Percentiles rank a stretch among this genome's conserved stretches.
phyloP scores from a whole-genome alignment of 2,329 filamentous ascomycete species.

The Fusarium verrucosum region DNA sequence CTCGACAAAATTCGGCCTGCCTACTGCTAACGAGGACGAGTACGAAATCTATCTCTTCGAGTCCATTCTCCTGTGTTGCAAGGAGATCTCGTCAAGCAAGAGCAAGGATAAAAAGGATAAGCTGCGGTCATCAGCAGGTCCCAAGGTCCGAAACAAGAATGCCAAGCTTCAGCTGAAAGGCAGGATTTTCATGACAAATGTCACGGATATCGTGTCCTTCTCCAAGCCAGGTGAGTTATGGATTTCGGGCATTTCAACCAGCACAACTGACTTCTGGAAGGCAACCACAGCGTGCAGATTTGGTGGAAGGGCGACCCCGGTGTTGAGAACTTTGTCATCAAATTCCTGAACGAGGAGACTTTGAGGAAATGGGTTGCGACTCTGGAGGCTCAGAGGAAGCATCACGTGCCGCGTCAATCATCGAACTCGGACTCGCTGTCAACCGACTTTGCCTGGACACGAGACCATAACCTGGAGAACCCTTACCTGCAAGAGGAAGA shows the following conservation, averaged over 20 bases:
- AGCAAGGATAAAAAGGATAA: constrained; percentile 79
- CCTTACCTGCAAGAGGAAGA: constrained; percentile 74
- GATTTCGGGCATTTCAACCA: neutral
- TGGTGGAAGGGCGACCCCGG: constrained; percentile 98
- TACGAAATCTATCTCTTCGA: constrained; percentile 99
- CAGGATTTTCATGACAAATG: constrained; percentile 98
- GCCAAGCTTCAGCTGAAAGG: constrained; percentile 94
- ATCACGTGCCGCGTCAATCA: constrained; percentile 61
- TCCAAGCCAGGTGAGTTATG: constrained; percentile 79
- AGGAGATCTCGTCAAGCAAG: constrained; percentile 89
- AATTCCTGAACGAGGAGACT: constrained; percentile 87
- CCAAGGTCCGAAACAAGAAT: constrained; percentile 70
- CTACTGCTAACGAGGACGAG: constrained; percentile 56
- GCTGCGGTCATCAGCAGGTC: constrained; percentile 61
- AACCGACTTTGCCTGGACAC: constrained; percentile 84
- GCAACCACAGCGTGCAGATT: constrained; percentile 94
- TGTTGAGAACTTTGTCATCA: constrained; percentile 95
- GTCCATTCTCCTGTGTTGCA: constrained; percentile 94
- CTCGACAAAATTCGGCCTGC: constrained; percentile 41
- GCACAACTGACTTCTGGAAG: constrained; percentile 57
- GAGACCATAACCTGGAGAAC: constrained; percentile 77
- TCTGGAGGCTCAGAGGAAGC: constrained; percentile 79
- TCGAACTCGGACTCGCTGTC: constrained; percentile 61
- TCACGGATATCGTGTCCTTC: constrained; percentile 90
- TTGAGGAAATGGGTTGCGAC: constrained; percentile 92